phyloP scores from a whole-genome alignment of 208 protist genomes.

The Herpetomonas samuelpessoai region DNA sequence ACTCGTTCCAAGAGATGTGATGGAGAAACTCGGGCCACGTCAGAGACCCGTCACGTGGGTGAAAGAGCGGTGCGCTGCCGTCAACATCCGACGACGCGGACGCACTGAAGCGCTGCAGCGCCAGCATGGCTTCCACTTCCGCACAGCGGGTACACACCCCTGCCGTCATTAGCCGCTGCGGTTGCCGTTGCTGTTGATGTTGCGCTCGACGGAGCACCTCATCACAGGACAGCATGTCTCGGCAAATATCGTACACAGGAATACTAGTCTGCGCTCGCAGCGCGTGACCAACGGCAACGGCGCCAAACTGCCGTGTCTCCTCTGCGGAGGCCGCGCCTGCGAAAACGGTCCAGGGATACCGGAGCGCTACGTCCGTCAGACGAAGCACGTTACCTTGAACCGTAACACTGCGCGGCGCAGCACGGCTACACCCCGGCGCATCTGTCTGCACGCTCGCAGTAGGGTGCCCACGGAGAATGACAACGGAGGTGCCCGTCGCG shows the following conservation, averaged over 20 bases:
- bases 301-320: not conserved
- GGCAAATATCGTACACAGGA: not conserved
- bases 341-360: conserved; percentile 2
- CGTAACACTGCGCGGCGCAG: not conserved
- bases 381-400: not conserved
- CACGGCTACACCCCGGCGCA: too few species aligned
- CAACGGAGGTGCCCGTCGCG: not conserved
- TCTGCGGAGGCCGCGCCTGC: not conserved
- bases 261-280: not conserved
- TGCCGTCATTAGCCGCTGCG: not conserved
- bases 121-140: conserved; percentile 43
- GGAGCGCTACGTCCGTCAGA: not conserved
- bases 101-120: not conserved
- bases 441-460: too few species aligned
- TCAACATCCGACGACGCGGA: not conserved
- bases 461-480: conserved; percentile 2
- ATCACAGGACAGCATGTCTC: not conserved
- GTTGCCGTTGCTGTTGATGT: not conserved
- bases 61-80: conserved; percentile 37
- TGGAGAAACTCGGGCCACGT: conserved; percentile 71
- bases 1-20: conserved; percentile 73
- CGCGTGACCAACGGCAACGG: not conserved
- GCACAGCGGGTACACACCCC: conserved; percentile 52
- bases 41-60: conserved; percentile 51
- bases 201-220: not conserved